These are phyloP conservation scores for Aphanocladium album DNA, from an alignment of 2,329 filamentous ascomycete genomes.

Conservation along the genomic window DNA sequence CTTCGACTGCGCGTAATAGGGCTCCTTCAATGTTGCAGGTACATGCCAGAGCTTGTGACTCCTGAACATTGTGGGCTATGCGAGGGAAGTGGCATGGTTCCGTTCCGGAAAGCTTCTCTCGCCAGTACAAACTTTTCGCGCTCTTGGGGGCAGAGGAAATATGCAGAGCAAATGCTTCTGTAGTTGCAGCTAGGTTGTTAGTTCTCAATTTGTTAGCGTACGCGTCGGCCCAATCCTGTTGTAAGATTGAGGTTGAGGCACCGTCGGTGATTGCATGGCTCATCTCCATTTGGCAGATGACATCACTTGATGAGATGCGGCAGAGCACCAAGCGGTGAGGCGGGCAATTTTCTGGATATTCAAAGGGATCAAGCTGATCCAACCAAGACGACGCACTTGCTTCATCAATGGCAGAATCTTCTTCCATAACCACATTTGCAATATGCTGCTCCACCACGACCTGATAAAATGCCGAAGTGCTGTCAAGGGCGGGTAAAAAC, in stretches of 20 bases:
- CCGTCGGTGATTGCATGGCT: slow-evolving; percentile 15
- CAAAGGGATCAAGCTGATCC: not conserved
- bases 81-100: slow-evolving; percentile 13
- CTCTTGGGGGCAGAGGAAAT: not conserved
- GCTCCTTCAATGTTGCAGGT: not conserved
- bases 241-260: slow-evolving; percentile 6
- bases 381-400: not conserved
- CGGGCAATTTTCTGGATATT: not conserved
- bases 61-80: not conserved
- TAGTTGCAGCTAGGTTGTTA: not conserved
- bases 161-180: not conserved
- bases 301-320: slow-evolving; percentile 1
- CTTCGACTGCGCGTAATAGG: not conserved
- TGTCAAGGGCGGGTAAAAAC: slow-evolving; percentile 9
- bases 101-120: slow-evolving; percentile 5
- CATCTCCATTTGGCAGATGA: slow-evolving; percentile 14
- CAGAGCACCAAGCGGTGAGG: slow-evolving; percentile 1
- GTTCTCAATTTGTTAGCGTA: slow-evolving; percentile 6
- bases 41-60: not conserved
- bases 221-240: slow-evolving; percentile 7
- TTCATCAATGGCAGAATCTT: not conserved
- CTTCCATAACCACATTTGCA: not conserved
- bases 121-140: slow-evolving; percentile 12
- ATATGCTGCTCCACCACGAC: slow-evolving; percentile 2
- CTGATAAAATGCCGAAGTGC: slow-evolving; percentile 1